Conservation (phyloP, 805 yeast genomes). For the Nakazawaea ambrosiae region DNA sequence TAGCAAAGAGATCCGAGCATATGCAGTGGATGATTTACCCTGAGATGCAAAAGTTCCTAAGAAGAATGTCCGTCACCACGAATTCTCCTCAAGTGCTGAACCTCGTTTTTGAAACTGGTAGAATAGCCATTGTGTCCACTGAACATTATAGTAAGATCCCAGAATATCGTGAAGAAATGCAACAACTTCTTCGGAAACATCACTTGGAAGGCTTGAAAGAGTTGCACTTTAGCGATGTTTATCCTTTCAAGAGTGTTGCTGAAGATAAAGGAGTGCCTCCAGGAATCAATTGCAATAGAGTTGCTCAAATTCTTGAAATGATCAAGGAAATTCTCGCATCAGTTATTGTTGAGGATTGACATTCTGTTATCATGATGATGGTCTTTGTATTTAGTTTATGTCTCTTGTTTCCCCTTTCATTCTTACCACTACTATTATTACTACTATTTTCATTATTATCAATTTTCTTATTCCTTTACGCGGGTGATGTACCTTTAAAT, state of each 20-base stretch:
- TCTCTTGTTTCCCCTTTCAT: no score
- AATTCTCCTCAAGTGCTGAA: slow-evolving; percentile 8
- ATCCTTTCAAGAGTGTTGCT: slow-evolving; percentile 12
- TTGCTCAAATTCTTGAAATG: not conserved
- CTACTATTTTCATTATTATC: no score
- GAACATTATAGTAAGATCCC: slow-evolving; percentile 21
- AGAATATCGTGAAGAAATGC: slow-evolving; percentile 15
- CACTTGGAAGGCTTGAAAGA: slow-evolving; percentile 17
- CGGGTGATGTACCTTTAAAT: no score
- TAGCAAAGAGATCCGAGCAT: slow-evolving; percentile 7
- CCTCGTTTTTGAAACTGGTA: slow-evolving; percentile 8
- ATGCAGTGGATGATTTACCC: slow-evolving; percentile 16
- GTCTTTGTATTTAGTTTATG: no score
- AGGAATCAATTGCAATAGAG: not conserved
- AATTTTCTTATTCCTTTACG: no score
- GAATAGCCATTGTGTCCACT: slow-evolving; percentile 21
- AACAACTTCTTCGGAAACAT: slow-evolving; percentile 17
- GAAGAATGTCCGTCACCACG: slow-evolving; percentile 5
- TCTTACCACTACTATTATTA: no score
- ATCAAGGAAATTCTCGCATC: slow-evolving; percentile 2
- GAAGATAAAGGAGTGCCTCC: not conserved
- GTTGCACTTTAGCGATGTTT: slow-evolving; percentile 13
- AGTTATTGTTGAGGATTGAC: slow-evolving; percentile 4
- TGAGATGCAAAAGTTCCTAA: slow-evolving; percentile 4
- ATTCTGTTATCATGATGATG: no score